A percentile compares a stretch with the other conserved stretches of the same genome.
phyloP scores from a whole-genome alignment of 2,329 filamentous ascomycete genomes.

The Elsinoe arachidis region DNA sequence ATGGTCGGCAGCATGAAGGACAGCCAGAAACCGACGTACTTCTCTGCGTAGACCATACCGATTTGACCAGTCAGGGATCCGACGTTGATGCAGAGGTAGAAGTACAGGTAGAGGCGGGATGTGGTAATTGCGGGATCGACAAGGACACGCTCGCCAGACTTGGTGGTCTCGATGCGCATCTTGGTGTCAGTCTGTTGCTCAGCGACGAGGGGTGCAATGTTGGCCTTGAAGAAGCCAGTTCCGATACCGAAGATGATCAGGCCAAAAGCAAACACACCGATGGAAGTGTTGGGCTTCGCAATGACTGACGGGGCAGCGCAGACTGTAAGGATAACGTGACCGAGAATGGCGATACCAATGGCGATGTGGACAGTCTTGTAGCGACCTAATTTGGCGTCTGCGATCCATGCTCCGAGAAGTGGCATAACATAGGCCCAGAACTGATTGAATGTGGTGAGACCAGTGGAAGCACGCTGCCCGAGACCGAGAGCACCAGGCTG shows the following conservation, averaged over 20 bases:
- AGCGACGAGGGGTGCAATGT: constrained; percentile 50
- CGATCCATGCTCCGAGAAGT: constrained; percentile 41
- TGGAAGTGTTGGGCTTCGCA: constrained; percentile 44
- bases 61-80: constrained; percentile 57
- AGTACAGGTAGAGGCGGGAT: constrained; percentile 50
- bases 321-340: constrained; percentile 57
- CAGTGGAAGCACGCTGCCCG: constrained; percentile 36
- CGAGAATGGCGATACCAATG: constrained; percentile 53
- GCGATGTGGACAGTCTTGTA: constrained; percentile 63
- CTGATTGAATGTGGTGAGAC: constrained; percentile 40
- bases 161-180: constrained; percentile 32
- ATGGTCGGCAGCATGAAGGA: constrained; percentile 54
- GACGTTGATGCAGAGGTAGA: constrained; percentile 65
- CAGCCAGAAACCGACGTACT: constrained; percentile 57
- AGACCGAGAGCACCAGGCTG: constrained; percentile 33
- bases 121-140: constrained; percentile 41
- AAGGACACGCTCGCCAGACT: constrained; percentile 38
- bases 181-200: constrained; percentile 39
- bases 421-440: constrained; percentile 43
- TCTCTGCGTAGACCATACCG: constrained; percentile 60
- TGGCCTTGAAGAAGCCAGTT: constrained; percentile 74
- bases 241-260: constrained; percentile 64
- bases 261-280: constrained; percentile 56
- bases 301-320: constrained; percentile 58
- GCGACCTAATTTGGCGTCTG: constrained; percentile 61